Base-by-base conservation (phyloP, 495 filamentous ascomycete species). In the Penicillium simplicissimum region DNA sequence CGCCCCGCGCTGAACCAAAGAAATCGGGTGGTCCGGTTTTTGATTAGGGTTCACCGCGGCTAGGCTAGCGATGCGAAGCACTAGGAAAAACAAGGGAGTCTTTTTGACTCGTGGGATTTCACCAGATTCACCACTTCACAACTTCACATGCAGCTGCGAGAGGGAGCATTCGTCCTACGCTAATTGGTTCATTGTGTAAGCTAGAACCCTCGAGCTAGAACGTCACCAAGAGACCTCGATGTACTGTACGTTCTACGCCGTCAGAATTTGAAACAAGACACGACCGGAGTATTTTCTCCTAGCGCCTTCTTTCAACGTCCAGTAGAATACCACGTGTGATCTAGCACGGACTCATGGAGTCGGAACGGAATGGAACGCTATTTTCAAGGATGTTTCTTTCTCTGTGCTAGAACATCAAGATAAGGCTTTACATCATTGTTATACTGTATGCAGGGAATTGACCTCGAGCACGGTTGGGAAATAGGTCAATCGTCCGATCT, bases 41-140 rank as follows among this genome's bases (percentile, higher is more conserved):
- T 52, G 58, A 45, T 59, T 53, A 58, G 35, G 55, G 36, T 52
- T 53, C 51, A 53, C 51, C 49, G 31, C 33, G 51, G 28, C n/a
- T 15, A 8, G 51, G 33, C n/a, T 36, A 19, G n/a, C 17, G n/a
- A 14, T 17, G 28, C 49, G 49, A 52, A 36, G 23, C 13, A 31
- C 2, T 31, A 31, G 43, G 43, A 23, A 49, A 49, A 31, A 45
- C 17, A 45, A 45, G 9, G 23, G 36, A 31, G 42, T 34, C 9
- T 8, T 17, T 47, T 17, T 57, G 33, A 51, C 34, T 58, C 34
- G 56, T 58, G 55, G 28, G 43, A 47, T 57, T 47, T 19, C 28
- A 36, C 48, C 1, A n/a, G 48, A 19, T 57, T 57, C n/a, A n/a
- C n/a, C n/a, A n/a, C n/a, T n/a, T n/a, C n/a, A n/a, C n/a, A n/a